A percentile compares a stretch with the other conserved stretches of the same genome.
These are phyloP conservation scores for Dujonia santamariae DNA, from an alignment of 1,139 yeast species.

Conservation along the genomic window DNA sequence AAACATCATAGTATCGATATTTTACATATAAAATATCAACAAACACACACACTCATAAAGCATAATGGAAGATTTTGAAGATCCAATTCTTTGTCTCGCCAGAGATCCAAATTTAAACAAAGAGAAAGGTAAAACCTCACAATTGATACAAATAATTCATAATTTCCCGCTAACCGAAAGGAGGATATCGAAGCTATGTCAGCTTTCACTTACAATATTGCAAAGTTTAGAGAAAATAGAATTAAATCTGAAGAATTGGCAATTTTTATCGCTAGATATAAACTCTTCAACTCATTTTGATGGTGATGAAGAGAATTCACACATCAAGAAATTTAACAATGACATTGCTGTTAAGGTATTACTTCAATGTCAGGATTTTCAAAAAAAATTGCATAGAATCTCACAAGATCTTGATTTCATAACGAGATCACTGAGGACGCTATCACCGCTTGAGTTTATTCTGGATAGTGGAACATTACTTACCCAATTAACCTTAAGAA, in stretches of 20 bases:
- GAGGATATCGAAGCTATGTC: constrained; percentile 50
- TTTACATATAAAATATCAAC: too few species aligned
- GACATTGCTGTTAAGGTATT: constrained; percentile 49
- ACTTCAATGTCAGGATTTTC: constrained; percentile 45
- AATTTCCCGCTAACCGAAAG: constrained; percentile 43
- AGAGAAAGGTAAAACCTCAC: constrained; percentile 39
- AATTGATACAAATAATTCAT: constrained; percentile 40
- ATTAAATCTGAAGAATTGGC: constrained; percentile 51
- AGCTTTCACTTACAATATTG: constrained; percentile 43
- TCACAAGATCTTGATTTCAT: constrained; percentile 45
- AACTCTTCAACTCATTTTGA: constrained; percentile 42
- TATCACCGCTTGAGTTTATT: constrained; percentile 47
- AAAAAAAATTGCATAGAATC: constrained; percentile 38
- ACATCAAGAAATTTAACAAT: constrained; percentile 41
- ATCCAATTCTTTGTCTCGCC: constrained; percentile 46
- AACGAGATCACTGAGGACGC: constrained; percentile 37
- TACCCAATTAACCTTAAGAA: constrained; percentile 47
- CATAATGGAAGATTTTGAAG: constrained; percentile 27
- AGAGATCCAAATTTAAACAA: constrained; percentile 49
- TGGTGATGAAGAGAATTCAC: constrained; percentile 20
- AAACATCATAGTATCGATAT: too few species aligned
- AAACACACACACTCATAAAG: not conserved
- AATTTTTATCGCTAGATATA: constrained; percentile 52
- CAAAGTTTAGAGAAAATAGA: constrained; percentile 51
- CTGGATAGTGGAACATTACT: constrained; percentile 58